Evolutionary conservation across 495 filamentous ascomycete species (phyloP).

Genomic region (Letharia columbiana): DNA sequence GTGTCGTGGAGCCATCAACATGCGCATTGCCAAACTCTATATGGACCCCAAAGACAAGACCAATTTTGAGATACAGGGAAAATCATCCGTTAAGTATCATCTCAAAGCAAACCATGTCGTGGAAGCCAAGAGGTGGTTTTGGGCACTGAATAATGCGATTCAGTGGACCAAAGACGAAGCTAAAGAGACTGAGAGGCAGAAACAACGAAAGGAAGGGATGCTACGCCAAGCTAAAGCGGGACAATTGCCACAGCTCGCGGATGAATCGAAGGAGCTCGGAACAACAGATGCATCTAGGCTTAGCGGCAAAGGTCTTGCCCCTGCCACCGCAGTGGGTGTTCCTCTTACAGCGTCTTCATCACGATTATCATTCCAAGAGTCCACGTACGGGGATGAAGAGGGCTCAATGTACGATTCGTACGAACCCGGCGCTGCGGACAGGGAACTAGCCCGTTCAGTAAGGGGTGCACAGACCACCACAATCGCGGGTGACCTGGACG

Average conservation of each 20-base stretch:
- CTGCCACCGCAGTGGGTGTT: constrained; percentile 34
- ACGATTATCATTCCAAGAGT: constrained; percentile 43
- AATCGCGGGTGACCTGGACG: constrained; percentile 48
- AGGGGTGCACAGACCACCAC: constrained; percentile 23
- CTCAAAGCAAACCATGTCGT: constrained; percentile 94
- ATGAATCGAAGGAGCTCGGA: constrained; percentile 23
- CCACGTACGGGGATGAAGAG: constrained; percentile 44
- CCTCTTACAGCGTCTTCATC: constrained; percentile 40
- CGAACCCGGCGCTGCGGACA: constrained; percentile 48
- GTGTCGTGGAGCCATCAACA: constrained; percentile 95
- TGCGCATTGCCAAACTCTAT: constrained; percentile 86
- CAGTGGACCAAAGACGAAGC: constrained; percentile 97
- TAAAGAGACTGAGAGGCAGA: constrained; percentile 72
- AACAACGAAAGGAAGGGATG: constrained; percentile 62
- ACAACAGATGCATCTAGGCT: constrained; percentile 31
- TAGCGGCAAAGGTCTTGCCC: constrained; percentile 35
- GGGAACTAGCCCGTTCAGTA: constrained; percentile 41
- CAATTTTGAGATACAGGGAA: constrained; percentile 93
- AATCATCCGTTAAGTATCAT: constrained; percentile 97
- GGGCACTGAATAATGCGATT: constrained; percentile 97
- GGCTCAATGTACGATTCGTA: constrained; percentile 47
- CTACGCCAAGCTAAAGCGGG: constrained; percentile 63
- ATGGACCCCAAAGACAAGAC: constrained; percentile 97
- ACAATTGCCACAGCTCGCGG: constrained; percentile 23
- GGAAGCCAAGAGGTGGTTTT: constrained; percentile 91